Evolutionary conservation across 441 rosid species (phyloP), one percentile per base, ranked within the genome.

Genomic region (Theobroma grandiflorum): DNA sequence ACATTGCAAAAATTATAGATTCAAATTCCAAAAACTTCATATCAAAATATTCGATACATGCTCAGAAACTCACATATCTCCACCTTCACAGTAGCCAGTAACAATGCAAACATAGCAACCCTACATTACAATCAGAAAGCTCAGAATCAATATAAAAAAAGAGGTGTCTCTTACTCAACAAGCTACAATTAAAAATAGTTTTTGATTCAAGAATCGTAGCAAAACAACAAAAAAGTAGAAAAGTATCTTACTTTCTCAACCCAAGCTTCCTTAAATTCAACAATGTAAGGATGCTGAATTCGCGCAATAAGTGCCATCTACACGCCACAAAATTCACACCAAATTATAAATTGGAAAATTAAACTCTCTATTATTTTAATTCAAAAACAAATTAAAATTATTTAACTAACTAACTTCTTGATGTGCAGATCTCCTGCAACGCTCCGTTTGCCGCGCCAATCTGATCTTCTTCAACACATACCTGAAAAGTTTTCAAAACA

Each of bases 31-130:
- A 68, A 77, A 83, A 7, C 52, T 38, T 8, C 31, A 4, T 53
- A 71, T 42, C 9, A 67, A 62, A 43, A 37, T 33, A 14, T 42
- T 33, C 12, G 50, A 64, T 65, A 20, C 37, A 64, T 33, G 70
- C 49, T 33, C 26, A 49, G 65, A 75, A 80, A 92, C 97, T 90
- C 91, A 96, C 99, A 96, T 96, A 87, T 96, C 99, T 86, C 99
- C 99, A 47, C 99, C 99, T 90, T 96, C 99, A 82, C 99, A 96
- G 82, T 96, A 96, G 85, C 99, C 99, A 8, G 99, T 94, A 79
- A 94, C 98, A 83, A 96, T 96, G 86, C 99, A 96, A 82, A 96
- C 98, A 85, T 91, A 96, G 89, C 99, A 96, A 65, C 99, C 99
- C 99, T 94, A 83, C 87, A 87, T 79, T 81, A 50, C 50, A 42